These are phyloP conservation scores for Myochromella boudieri DNA, from an alignment of 768 basidiomycete genomes.

Conservation along the genomic window DNA sequence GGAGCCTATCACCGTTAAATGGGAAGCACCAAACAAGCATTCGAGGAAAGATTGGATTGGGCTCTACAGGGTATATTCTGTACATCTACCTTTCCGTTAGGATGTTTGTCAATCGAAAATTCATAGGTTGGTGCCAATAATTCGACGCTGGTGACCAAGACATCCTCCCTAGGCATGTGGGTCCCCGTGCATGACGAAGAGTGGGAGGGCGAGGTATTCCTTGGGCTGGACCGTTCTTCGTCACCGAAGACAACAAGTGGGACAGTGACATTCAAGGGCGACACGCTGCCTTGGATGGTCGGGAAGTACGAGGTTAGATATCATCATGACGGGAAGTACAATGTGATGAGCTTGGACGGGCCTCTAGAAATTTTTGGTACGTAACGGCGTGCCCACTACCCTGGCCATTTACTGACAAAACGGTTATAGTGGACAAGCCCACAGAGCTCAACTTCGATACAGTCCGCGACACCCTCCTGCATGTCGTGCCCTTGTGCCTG, in stretches of 20 bases:
- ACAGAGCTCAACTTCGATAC: conserved; percentile 58
- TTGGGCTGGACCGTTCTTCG: conserved; percentile 42
- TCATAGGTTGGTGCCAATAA: conserved; percentile 83
- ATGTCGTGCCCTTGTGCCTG: conserved; percentile 82
- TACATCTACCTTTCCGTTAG: conserved; percentile 2
- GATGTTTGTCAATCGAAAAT: conserved; percentile 10
- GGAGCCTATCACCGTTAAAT: conserved; percentile 82
- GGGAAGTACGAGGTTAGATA: conserved; percentile 88
- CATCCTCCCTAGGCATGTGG: conserved; percentile 89
- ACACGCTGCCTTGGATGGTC: conserved; percentile 81
- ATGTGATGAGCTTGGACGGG: conserved; percentile 84
- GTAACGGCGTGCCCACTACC: conserved; percentile 31
- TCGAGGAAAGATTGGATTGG: conserved; percentile 97
- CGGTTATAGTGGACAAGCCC: conserved; percentile 65
- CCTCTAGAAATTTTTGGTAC: conserved; percentile 88
- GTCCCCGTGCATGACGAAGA: conserved; percentile 87
- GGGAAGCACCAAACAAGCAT: conserved; percentile 85
- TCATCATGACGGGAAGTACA: conserved; percentile 97
- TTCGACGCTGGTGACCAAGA: conserved; percentile 78
- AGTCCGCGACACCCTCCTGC: conserved; percentile 66
- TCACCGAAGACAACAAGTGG: conserved; percentile 53
- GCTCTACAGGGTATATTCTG: conserved; percentile 66
- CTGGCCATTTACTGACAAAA: conserved; percentile 8
- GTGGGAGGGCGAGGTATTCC: conserved; percentile 86
- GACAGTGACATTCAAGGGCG: conserved; percentile 69